These are phyloP conservation scores for Trypanosoma boissoni DNA, from an alignment of 208 protist species.

Conservation along the genomic window DNA sequence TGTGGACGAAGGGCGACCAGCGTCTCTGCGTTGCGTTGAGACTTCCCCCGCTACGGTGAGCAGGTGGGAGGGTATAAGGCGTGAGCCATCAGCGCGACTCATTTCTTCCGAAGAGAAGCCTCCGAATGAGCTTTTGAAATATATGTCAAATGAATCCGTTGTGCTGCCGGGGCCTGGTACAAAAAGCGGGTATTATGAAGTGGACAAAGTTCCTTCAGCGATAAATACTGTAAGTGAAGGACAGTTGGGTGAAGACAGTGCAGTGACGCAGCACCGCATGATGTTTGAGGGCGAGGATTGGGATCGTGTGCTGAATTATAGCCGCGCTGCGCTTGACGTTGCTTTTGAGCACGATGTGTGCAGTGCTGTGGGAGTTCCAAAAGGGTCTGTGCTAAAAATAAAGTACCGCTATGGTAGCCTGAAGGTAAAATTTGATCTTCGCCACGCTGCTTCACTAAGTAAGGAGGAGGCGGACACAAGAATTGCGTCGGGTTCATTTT, in stretches of 20 bases:
- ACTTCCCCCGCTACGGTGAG: no score
- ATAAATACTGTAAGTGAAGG: neutral
- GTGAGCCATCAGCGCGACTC: no score
- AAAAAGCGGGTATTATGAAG: no score
- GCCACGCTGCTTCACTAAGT: neutral
- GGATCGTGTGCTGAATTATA: conserved; percentile 24
- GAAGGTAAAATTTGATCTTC: conserved; percentile 7
- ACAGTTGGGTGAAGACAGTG: neutral
- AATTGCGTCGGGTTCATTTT: conserved; percentile 8
- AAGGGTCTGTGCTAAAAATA: conserved; percentile 3
- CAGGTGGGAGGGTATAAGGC: no score
- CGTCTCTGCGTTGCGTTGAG: no score
- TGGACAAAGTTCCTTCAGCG: no score
- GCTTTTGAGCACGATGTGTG: conserved; percentile 36
- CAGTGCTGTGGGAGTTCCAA: neutral
- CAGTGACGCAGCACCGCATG: conserved; percentile 40
- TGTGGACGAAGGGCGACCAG: no score
- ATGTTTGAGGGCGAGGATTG: conserved; percentile 42
- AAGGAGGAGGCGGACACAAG: conserved; percentile 2
- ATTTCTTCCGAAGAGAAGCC: no score
- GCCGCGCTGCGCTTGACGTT: conserved; percentile 19
- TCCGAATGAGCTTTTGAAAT: no score
- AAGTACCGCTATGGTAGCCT: conserved; percentile 2
- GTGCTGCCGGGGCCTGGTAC: no score
- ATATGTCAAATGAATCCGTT: no score